Base-by-base conservation (phyloP, 2,329 filamentous ascomycete genomes). In the Stagonosporopsis rhizophila region DNA sequence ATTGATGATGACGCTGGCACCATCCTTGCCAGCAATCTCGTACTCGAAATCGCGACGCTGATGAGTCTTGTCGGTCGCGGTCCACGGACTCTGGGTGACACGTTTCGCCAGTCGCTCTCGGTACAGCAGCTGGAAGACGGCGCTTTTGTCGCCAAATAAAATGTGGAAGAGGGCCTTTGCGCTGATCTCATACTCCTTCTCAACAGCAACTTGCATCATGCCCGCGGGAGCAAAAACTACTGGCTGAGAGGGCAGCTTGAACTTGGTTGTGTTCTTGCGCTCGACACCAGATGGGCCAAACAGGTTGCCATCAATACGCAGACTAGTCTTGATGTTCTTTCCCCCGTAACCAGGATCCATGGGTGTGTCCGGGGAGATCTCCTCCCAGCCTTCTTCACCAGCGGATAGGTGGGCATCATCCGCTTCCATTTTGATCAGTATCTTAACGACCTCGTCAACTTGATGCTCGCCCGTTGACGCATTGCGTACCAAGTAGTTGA, bases 101-200 rank as follows among this genome's bases (percentile, higher is more conserved):
- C 69, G 64, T 40, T 68, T 65, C 11, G 71, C 71, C 60, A 68
- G 71, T 19, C 67, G 63, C 47, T 96, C 92, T 72, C 91, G 89
- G 73, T 97, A 94, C 27, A 98, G 82, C 69, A 94, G 87, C 67
- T 95, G 92, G 78, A 97, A 99, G 35, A 98, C 88, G 30, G 93
- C 91, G 73, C 91, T 96, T 78, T 94, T 96, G 76, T 99, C 95
- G 34, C 95, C 95, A 75, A 98, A 99, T 47, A 99, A 84, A 15
- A 98, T 91, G 71, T 98, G 94, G 75, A 98, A 99, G 55, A 96
- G 87, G 0, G 91, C 92, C 75, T 99, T 98, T 42, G 95, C 89
- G 60, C 91, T 96, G 58, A 98, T 88, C 64, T 96, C 90, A 73
- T 96, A 96, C 62, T 92, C 85, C 59, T 90, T 87, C 73, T 96